These are phyloP conservation scores for Atalantia buxifolia DNA, from an alignment of 345 rosid genomes.

Conservation along the genomic window DNA sequence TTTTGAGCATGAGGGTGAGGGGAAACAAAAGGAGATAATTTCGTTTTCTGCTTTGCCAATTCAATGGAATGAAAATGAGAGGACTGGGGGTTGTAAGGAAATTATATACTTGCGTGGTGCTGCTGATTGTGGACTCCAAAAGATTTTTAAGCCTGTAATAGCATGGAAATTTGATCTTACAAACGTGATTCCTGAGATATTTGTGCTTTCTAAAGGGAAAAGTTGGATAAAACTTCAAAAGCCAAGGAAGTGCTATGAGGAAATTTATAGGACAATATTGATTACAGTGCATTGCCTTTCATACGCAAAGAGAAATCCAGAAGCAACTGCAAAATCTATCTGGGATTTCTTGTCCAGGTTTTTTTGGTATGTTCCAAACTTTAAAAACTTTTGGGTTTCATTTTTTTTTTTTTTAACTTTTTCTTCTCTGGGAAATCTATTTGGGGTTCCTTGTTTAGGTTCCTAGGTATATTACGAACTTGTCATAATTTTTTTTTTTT, in stretches of 20 bases:
- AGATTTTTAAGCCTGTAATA: conserved; percentile 49
- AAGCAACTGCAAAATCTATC: conserved; percentile 49
- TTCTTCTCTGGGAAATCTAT: conserved; percentile 37
- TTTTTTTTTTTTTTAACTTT: background rate
- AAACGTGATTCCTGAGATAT: conserved; percentile 49
- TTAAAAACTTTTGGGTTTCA: conserved; percentile 1
- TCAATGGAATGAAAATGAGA: conserved; percentile 43
- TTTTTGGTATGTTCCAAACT: conserved; percentile 44
- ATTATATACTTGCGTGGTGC: conserved; percentile 54
- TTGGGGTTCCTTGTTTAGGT: conserved; percentile 54
- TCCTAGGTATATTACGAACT: conserved; percentile 42
- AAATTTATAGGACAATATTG: conserved; percentile 46
- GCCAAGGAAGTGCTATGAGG: conserved; percentile 74
- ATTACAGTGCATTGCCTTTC: conserved; percentile 59
- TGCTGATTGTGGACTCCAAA: conserved; percentile 55
- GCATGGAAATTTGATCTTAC: conserved; percentile 78
- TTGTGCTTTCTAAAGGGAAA: conserved; percentile 58
- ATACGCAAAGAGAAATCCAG: conserved; percentile 48
- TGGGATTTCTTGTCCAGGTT: conserved; percentile 57
- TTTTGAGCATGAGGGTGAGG: conserved; percentile 30
- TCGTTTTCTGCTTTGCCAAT: conserved; percentile 67
- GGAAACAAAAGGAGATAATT: conserved; percentile 46
- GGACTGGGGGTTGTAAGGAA: conserved; percentile 14
- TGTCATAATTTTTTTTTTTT: background rate
- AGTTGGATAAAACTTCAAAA: conserved; percentile 64